phyloP scores from a whole-genome alignment of 1,284 basidiomycete species.

The Grifola frondosa region DNA sequence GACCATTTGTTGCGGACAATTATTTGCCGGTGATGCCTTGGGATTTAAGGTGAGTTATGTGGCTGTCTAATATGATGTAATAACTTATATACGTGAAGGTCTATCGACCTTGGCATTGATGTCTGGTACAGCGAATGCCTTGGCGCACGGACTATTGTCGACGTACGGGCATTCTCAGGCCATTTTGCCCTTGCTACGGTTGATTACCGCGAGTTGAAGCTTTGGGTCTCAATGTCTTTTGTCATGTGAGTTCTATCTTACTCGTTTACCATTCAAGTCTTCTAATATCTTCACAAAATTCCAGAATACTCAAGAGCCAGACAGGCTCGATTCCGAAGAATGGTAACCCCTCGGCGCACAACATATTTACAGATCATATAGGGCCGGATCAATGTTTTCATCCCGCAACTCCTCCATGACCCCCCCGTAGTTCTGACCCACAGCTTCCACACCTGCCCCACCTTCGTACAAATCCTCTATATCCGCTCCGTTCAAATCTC shows the following conservation, averaged over 20 bases:
- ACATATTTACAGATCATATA: no score
- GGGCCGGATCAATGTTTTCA: no score
- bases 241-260: neutral
- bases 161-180: neutral
- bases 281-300: neutral
- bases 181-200: neutral
- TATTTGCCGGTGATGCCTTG: conserved; percentile 1
- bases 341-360: no score
- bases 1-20: neutral
- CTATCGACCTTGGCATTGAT: neutral
- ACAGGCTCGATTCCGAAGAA: no score
- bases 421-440: no score
- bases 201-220: no score
- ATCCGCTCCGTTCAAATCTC: no score
- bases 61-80: no score
- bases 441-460: no score
- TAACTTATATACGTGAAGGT: neutral
- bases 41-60: neutral
- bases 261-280: neutral
- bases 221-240: conserved; percentile 1
- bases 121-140: neutral
- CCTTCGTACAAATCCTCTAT: no score
- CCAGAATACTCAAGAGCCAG: neutral
- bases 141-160: neutral
- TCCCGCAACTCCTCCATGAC: no score